A percentile compares a stretch with the other conserved stretches of the same genome.
Conservation (phyloP, 371 early-diverging fungal species). For the Lichtheimia hyalospora region DNA sequence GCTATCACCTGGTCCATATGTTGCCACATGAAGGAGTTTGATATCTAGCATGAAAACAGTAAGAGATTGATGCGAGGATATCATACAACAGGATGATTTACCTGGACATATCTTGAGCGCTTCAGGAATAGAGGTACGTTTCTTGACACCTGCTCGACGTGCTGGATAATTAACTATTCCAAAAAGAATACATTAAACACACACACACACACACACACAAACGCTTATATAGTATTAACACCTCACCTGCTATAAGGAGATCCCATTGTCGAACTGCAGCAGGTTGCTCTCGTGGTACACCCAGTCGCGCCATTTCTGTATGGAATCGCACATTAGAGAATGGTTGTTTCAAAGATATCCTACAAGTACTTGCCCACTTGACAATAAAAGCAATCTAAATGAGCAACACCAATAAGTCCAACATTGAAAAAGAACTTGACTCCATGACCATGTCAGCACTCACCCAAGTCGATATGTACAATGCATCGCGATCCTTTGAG, state of each 20-base stretch:
- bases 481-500: slow-evolving; percentile 59
- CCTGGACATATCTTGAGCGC: slow-evolving; percentile 70
- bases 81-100: slow-evolving; percentile 9
- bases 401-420: background rate
- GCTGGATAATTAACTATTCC: slow-evolving; percentile 60
- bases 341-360: background rate
- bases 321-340: background rate
- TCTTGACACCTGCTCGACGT: slow-evolving; percentile 47
- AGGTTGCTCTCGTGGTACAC: slow-evolving; percentile 67
- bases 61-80: too few relatives aligned
- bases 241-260: slow-evolving; percentile 77
- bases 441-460: background rate
- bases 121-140: slow-evolving; percentile 50
- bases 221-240: slow-evolving; percentile 19
- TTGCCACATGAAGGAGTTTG: slow-evolving; percentile 84
- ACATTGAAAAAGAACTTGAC: background rate
- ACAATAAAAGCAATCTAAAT: slow-evolving; percentile 72
- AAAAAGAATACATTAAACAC: background rate
- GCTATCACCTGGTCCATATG: slow-evolving; percentile 66
- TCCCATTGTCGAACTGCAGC: slow-evolving; percentile 93
- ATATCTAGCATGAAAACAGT: slow-evolving; percentile 47
- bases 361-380: slow-evolving; percentile 62
- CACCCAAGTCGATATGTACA: slow-evolving; percentile 64
- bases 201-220: background rate
- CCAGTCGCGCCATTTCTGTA: slow-evolving; percentile 75